A percentile compares a stretch with the other conserved stretches of the same genome.
Evolutionary conservation across 2,329 filamentous ascomycete species (phyloP).

Genomic region (Ramichloridium luteum): DNA sequence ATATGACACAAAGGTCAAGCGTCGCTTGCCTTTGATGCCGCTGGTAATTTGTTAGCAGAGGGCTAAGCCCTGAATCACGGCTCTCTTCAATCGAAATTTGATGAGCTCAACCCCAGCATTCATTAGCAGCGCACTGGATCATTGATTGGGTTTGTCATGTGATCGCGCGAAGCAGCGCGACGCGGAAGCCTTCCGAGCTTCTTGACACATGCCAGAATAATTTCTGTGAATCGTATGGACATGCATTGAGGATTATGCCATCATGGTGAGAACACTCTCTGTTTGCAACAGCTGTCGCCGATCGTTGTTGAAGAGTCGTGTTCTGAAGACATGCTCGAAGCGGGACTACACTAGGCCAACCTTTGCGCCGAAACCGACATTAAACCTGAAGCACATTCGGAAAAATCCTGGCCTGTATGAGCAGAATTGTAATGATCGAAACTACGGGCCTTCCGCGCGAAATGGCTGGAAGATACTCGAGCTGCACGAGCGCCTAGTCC

Average conservation of each 20-base stretch:
- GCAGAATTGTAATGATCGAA: constrained; percentile 72
- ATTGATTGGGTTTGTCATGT: no score
- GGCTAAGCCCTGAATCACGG: no score
- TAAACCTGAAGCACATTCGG: constrained; percentile 84
- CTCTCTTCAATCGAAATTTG: no score
- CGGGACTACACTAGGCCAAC: constrained; percentile 44
- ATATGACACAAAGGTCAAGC: no score
- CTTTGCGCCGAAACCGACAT: constrained; percentile 62
- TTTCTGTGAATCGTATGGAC: not conserved
- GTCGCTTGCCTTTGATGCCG: no score
- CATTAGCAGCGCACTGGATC: no score
- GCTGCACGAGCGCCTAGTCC: constrained; percentile 34
- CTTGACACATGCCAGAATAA: not conserved
- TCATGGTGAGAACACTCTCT: no score
- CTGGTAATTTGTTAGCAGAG: no score
- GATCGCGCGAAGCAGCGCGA: not conserved
- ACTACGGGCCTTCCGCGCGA: constrained; percentile 51
- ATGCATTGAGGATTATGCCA: not conserved
- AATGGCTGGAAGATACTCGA: constrained; percentile 43
- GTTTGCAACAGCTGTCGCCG: constrained; percentile 3
- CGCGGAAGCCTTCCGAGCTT: not conserved
- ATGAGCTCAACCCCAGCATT: no score
- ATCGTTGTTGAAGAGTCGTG: not conserved
- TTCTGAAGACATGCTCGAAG: no score
- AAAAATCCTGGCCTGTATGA: constrained; percentile 69